These are phyloP conservation scores for Solanum piurae DNA, from an alignment of 257 asterid genomes.

Conservation along the genomic window DNA sequence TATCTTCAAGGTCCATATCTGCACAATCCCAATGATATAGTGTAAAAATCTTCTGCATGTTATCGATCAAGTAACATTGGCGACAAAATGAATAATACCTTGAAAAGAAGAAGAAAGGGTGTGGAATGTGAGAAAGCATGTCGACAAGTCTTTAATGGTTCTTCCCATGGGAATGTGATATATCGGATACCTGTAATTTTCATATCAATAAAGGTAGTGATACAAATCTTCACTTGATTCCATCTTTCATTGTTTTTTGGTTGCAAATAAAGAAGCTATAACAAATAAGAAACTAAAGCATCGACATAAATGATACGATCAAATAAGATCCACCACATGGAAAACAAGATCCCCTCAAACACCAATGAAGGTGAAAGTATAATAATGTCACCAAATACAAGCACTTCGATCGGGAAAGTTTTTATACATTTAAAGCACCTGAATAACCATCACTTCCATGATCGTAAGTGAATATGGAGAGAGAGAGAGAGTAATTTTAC, in stretches of 20 bases:
- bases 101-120: constrained; percentile 48
- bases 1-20: constrained; percentile 31
- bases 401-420: not conserved
- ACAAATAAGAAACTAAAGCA: not conserved
- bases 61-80: not conserved
- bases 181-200: constrained; percentile 37
- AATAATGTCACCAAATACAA: not conserved
- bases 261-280: not conserved
- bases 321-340: not conserved
- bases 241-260: not conserved
- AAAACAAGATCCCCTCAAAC: not conserved
- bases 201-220: constrained; percentile 3
- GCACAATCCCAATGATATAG: not conserved
- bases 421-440: not conserved
- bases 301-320: not conserved
- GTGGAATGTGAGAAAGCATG: constrained; percentile 46
- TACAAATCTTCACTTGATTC: not conserved
- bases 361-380: not conserved
- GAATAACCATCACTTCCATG: not conserved
- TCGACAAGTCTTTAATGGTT: constrained; percentile 34
- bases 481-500: constrained; percentile 5
- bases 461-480: not conserved
- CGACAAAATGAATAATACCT: constrained; percentile 9
- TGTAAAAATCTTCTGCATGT: not conserved
- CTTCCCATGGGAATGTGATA: constrained; percentile 45